phyloP scores from a whole-genome alignment of 495 filamentous ascomycete genomes.

The Aspergillus biplanus region DNA sequence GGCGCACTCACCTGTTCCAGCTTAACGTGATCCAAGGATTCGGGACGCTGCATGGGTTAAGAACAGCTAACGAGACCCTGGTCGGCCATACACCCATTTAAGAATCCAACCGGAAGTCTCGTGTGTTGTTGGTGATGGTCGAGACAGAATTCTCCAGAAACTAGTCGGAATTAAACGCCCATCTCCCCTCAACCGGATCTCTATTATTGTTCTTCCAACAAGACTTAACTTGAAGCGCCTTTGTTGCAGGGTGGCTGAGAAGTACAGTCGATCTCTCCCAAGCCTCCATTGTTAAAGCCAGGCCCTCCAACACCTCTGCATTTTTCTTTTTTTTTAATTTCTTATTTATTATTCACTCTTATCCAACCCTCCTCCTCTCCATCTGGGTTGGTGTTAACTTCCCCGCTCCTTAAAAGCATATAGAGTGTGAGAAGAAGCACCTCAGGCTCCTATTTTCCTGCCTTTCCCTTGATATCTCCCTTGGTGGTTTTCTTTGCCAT shows the following conservation, averaged over 20 bases:
- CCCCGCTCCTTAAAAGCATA: background rate
- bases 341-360: too few species aligned
- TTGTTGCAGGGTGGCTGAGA: conserved; percentile 5
- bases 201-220: conserved; percentile 3
- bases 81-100: conserved; percentile 20
- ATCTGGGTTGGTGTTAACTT: conserved; percentile 1
- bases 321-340: conserved; percentile 1
- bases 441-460: background rate
- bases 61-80: conserved; percentile 29
- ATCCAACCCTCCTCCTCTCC: background rate
- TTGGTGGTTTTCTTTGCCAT: too few species aligned
- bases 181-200: conserved; percentile 1
- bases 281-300: background rate
- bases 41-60: conserved; percentile 33
- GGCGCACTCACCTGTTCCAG: conserved; percentile 29
- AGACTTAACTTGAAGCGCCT: conserved; percentile 2
- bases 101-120: conserved; percentile 28
- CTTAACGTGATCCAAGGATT: conserved; percentile 26
- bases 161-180: conserved; percentile 13
- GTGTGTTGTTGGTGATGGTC: conserved; percentile 26
- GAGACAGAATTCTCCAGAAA: conserved; percentile 11
- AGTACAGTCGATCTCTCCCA: conserved; percentile 1
- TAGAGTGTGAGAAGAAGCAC: background rate
- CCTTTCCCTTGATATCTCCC: background rate
- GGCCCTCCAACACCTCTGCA: conserved; percentile 4